Conservation (phyloP, 2,329 filamentous ascomycete genomes). For the Immersiporthe knoxdaviesiana region DNA sequence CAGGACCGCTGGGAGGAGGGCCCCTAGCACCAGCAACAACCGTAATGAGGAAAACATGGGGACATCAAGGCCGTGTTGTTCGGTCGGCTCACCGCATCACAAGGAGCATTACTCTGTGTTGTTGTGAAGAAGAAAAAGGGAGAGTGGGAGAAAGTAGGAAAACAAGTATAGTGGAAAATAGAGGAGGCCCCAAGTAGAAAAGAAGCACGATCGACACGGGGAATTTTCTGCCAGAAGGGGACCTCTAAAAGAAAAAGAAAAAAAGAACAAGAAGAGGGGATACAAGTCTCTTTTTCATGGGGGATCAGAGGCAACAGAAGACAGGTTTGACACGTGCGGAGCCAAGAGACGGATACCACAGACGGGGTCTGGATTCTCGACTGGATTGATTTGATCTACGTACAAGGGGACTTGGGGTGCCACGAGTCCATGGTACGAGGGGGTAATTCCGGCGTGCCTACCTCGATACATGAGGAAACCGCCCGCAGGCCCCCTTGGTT, state of each 20-base stretch:
- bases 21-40: slow-evolving; percentile 9
- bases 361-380: no score
- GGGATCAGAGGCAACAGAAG: background rate
- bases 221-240: background rate
- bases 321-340: slow-evolving; percentile 5
- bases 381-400: no score
- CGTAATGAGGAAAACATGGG: slow-evolving; percentile 19
- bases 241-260: background rate
- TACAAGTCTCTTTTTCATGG: background rate
- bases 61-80: background rate
- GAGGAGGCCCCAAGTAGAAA: background rate
- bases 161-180: background rate
- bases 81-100: background rate
- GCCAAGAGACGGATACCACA: background rate
- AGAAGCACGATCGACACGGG: slow-evolving; percentile 9
- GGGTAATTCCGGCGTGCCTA: background rate
- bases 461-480: background rate
- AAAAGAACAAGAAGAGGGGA: background rate
- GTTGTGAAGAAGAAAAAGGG: background rate
- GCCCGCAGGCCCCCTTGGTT: background rate
- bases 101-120: background rate
- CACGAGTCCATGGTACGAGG: background rate
- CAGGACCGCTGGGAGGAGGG: slow-evolving; percentile 9
- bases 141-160: background rate
- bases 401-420: no score